Evolutionary conservation across 2,329 filamentous ascomycete species (phyloP).

Genomic region (Alternaria burnsii): DNA sequence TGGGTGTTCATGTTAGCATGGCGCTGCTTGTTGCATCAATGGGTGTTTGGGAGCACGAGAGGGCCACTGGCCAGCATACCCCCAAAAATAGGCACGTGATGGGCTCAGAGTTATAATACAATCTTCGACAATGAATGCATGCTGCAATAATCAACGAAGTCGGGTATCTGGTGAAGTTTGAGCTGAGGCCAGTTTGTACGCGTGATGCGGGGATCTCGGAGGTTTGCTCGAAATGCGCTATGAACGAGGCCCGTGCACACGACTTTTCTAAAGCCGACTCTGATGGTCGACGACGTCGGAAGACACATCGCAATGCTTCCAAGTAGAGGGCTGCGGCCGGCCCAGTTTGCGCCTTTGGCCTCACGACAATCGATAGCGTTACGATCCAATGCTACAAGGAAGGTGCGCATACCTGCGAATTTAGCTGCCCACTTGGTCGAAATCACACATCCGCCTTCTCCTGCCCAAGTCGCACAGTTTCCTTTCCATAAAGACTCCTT

Average conservation of each 20-base stretch:
- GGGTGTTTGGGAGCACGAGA: constrained; percentile 21
- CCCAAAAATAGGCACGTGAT: constrained; percentile 22
- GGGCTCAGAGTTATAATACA: constrained; percentile 17
- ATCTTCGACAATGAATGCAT: constrained; percentile 20
- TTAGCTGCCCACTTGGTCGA: constrained; percentile 5
- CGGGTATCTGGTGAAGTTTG: neutral
- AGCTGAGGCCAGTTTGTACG: neutral
- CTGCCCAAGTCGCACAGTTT: constrained; percentile 5
- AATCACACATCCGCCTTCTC: constrained; percentile 18
- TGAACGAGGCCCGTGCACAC: constrained; percentile 21
- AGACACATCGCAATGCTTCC: constrained; percentile 56
- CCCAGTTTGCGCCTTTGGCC: constrained; percentile 35
- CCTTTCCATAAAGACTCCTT: neutral
- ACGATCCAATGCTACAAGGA: constrained; percentile 39
- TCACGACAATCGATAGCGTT: constrained; percentile 33
- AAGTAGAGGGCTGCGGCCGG: constrained; percentile 57
- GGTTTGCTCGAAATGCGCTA: constrained; percentile 12
- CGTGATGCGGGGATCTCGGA: constrained; percentile 22
- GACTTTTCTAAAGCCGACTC: constrained; percentile 29
- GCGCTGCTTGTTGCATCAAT: constrained; percentile 20
- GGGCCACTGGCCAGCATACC: constrained; percentile 28
- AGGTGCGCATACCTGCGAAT: constrained; percentile 38
- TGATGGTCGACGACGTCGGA: constrained; percentile 27
- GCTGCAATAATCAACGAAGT: constrained; percentile 4
- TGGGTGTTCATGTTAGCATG: constrained; percentile 1